A percentile compares a stretch with the other conserved stretches of the same genome.
Evolutionary conservation across 164 flowering plant species (phyloP).

Genomic region (Nymphaea thermarum): DNA sequence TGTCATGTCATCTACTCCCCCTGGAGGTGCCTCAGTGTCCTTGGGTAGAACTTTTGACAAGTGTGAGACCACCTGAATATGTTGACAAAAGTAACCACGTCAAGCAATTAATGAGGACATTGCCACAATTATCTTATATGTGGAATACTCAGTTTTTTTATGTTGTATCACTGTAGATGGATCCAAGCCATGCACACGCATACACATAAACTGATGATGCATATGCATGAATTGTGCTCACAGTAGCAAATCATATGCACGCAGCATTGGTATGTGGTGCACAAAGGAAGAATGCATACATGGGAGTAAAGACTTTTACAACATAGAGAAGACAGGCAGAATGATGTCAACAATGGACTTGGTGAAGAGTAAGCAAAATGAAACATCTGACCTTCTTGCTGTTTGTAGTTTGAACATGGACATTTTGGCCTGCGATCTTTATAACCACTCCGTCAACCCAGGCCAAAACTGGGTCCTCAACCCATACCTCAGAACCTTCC

Average conservation of each 20-base stretch:
- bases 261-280: no score
- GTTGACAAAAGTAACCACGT: neutral
- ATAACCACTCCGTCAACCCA: slow-evolving; percentile 86
- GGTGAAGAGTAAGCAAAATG: neutral
- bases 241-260: no score
- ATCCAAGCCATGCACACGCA: no score
- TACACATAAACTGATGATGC: no score
- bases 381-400: slow-evolving; percentile 50
- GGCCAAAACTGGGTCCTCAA: slow-evolving; percentile 60
- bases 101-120: neutral
- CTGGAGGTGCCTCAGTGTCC: slow-evolving; percentile 96
- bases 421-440: slow-evolving; percentile 54
- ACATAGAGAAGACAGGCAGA: neutral
- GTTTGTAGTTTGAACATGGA: slow-evolving; percentile 35
- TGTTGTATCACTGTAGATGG: no score
- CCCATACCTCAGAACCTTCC: slow-evolving; percentile 93
- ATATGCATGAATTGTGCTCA: no score
- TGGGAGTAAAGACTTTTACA: neutral
- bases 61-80: slow-evolving; percentile 58
- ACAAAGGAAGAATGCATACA: neutral
- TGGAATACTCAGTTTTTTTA: no score
- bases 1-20: slow-evolving; percentile 99
- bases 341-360: neutral
- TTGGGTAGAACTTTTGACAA: slow-evolving; percentile 76
- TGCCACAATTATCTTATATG: no score